Conservation (phyloP, 345 rosid genomes). For the Populus deltoides region DNA sequence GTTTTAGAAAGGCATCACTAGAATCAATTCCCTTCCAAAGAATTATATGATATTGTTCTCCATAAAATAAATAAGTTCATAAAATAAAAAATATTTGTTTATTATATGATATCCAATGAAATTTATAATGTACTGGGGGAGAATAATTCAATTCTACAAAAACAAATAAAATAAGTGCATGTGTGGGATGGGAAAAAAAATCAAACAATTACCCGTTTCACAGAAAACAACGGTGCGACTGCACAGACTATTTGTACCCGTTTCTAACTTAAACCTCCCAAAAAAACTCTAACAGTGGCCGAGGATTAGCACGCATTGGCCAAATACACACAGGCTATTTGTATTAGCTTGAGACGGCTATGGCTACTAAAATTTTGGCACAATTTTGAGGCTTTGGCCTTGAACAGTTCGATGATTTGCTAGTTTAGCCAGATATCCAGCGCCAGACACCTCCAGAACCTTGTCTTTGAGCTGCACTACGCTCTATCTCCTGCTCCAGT, state of each 20-base stretch:
- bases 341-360: background rate
- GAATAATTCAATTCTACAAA: background rate
- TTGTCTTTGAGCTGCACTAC: conserved; percentile 45
- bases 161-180: background rate
- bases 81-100: background rate
- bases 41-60: background rate
- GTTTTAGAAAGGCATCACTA: background rate
- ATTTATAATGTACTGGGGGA: background rate
- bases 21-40: background rate
- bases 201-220: background rate
- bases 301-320: background rate
- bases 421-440: conserved; percentile 54
- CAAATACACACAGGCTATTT: background rate
- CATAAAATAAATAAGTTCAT: background rate
- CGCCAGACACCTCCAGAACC: conserved; percentile 84
- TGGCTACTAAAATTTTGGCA: background rate
- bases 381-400: conserved; percentile 9
- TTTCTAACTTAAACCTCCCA: background rate
- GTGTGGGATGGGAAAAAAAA: background rate
- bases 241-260: background rate
- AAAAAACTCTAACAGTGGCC: background rate
- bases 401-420: conserved; percentile 13
- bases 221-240: conserved; percentile 1
- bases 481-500: conserved; percentile 65
- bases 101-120: background rate